Evolutionary conservation across 1,284 basidiomycete species (phyloP), one percentile per base, ranked within the genome.

Genomic region (Chiua sp.): DNA sequence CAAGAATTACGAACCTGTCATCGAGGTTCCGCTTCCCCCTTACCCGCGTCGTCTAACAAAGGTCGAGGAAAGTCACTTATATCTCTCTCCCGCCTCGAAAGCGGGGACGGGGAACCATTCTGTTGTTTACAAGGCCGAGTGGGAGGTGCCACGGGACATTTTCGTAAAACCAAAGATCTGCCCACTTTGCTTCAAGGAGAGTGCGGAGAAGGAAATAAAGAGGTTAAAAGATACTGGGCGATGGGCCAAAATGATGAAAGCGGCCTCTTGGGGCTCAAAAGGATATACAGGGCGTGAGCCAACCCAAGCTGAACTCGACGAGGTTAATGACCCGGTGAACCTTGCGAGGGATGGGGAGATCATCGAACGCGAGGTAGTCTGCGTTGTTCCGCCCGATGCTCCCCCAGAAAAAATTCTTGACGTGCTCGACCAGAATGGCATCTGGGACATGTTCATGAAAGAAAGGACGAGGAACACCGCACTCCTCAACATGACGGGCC

Each of bases 71-170:
- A 75, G 77, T 0, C 80, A 82, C 60, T 62, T 83, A 8, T 82
- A 80, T 53, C 44, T 82, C 39, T 74, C 75, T 1, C 77, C 77
- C 0, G n/a, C 48, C 0, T 60, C 72, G 35, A 65, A 46, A 37
- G 60, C 72, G 12, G 81, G 81, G 18, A 7, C 30, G 0, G 82
- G 81, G 0, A 62, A 78, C 57, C 80, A 82, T 61, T 81, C 80
- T 0, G 52, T 71, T 23, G 77, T 80, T 2, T 79, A 79, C 62
- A 55, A 70, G 30, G 77, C 69, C n/a, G 79, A 80, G 62, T 75
- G 74, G 73, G 80, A 82, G 57, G 59, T 81, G 4, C 80, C 82
- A 0, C 75, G 79, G 0, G 68, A 74, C 7, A 28, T 76, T 2
- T 65, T 82, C 16, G 53, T 71, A n/a, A 61, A 53, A 28, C 52